Evolutionary conservation across 2,329 filamentous ascomycete genomes (phyloP).

Genomic region (Cryphonectria parasitica): DNA sequence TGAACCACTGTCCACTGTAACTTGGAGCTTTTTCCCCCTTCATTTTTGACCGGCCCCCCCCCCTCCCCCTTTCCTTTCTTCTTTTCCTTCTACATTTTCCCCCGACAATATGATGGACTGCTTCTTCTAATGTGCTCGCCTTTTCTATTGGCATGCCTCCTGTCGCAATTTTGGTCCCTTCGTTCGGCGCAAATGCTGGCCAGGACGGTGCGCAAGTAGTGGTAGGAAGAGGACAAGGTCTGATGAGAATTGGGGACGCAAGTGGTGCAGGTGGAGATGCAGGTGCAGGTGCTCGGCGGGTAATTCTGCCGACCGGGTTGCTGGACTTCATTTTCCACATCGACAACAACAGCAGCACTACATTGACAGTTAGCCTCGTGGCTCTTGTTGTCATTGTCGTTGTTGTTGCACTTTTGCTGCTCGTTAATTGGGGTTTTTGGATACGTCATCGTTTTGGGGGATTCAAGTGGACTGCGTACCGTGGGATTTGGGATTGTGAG

Average conservation of each 20-base stretch:
- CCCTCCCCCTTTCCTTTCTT: no score
- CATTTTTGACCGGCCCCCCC: no score
- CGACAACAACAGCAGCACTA: neutral
- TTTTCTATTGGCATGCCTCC: neutral
- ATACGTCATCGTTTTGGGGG: neutral
- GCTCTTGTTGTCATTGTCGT: neutral
- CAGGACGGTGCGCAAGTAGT: neutral
- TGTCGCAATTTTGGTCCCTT: neutral
- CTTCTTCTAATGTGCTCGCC: neutral
- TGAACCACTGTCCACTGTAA: neutral
- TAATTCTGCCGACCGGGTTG: neutral
- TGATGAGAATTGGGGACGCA: neutral
- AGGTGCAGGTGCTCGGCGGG: neutral
- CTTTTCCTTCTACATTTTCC: neutral
- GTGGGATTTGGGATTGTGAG: neutral
- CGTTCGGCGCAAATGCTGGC: neutral
- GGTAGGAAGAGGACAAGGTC: neutral
- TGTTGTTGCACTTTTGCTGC: neutral
- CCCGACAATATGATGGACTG: neutral
- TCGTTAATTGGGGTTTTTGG: neutral
- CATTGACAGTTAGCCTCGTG: neutral
- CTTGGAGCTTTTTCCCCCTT: neutral
- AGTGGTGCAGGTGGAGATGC: neutral
- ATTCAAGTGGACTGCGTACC: neutral
- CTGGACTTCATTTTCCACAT: neutral